Evolutionary conservation across 768 basidiomycete genomes (phyloP).

Genomic region (Flagelloscypha sp.): DNA sequence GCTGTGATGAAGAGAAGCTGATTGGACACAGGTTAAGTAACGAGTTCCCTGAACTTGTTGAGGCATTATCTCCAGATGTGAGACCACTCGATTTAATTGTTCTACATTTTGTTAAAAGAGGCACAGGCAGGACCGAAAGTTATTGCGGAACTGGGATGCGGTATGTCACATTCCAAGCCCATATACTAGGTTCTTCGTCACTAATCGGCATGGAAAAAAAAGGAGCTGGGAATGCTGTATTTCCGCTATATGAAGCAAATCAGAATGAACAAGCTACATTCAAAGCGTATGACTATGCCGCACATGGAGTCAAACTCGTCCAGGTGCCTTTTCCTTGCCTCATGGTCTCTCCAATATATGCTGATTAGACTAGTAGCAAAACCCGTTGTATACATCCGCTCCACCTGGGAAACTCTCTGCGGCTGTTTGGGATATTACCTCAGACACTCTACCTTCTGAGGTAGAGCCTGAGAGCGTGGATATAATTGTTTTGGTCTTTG

Average conservation of each 20-base stretch:
- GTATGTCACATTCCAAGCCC: conserved; percentile 33
- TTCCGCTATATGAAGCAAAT: conserved; percentile 80
- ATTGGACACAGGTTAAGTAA: conserved; percentile 79
- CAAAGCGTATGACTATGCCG: conserved; percentile 86
- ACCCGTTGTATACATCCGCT: conserved; percentile 61
- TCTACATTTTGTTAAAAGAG: conserved; percentile 9
- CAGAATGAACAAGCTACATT: conserved; percentile 68
- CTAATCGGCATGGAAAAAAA: background rate
- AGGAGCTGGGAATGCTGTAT: conserved; percentile 95
- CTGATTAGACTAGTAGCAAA: too few species aligned
- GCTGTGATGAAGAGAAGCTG: background rate
- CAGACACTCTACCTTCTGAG: conserved; percentile 51
- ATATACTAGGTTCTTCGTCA: conserved; percentile 1
- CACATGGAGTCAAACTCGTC: conserved; percentile 82
- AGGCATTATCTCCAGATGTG: conserved; percentile 61
- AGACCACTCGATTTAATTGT: background rate
- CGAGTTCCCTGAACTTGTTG: conserved; percentile 88
- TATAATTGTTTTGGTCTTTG: conserved; percentile 87
- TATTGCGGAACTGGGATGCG: conserved; percentile 89
- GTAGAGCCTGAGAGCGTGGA: conserved; percentile 69
- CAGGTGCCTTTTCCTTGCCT: conserved; percentile 42
- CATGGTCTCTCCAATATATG: background rate
- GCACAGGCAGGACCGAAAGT: conserved; percentile 65
- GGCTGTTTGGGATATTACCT: conserved; percentile 88
- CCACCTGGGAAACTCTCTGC: conserved; percentile 67